Evolutionary conservation across 768 basidiomycete species (phyloP).

Genomic region (Naganishia vaughanmartiniae): DNA sequence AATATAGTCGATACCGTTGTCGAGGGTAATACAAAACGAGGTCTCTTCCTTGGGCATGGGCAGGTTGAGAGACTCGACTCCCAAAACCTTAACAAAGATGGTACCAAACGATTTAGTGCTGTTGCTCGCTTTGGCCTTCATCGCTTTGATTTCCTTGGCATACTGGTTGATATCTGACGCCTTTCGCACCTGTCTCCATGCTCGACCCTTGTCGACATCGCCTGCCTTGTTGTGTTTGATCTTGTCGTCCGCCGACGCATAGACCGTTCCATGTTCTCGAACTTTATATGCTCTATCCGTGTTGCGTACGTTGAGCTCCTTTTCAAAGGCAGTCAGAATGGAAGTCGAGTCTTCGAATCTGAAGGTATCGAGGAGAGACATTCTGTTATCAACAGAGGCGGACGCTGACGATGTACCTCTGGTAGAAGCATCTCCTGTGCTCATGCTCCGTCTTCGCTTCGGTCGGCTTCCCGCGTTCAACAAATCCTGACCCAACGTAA

Average conservation of each 20-base stretch:
- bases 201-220: conserved; percentile 73
- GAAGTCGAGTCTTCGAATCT: conserved; percentile 40
- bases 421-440: conserved; percentile 41
- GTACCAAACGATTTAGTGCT: conserved; percentile 80
- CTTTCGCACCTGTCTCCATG: conserved; percentile 81
- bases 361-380: conserved; percentile 32
- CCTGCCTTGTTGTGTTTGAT: conserved; percentile 70
- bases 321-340: conserved; percentile 46
- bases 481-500: conserved; percentile 1
- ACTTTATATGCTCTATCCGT: conserved; percentile 70
- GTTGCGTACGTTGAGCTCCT: conserved; percentile 43
- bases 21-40: conserved; percentile 76
- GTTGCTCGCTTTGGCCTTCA: conserved; percentile 63
- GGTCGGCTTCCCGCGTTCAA: neutral
- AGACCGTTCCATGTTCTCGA: conserved; percentile 72
- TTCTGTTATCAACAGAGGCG: conserved; percentile 32
- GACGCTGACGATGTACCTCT: conserved; percentile 31
- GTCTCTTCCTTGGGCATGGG: conserved; percentile 77
- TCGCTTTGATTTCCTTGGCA: conserved; percentile 78
- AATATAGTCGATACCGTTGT: conserved; percentile 95
- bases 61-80: conserved; percentile 68
- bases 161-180: conserved; percentile 98
- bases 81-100: conserved; percentile 87
- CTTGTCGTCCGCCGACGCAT: conserved; percentile 71
- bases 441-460: conserved; percentile 41